Evolutionary conservation across 306 rosid genomes (phyloP).

Genomic region (Dalbergia cochinchinensis): DNA sequence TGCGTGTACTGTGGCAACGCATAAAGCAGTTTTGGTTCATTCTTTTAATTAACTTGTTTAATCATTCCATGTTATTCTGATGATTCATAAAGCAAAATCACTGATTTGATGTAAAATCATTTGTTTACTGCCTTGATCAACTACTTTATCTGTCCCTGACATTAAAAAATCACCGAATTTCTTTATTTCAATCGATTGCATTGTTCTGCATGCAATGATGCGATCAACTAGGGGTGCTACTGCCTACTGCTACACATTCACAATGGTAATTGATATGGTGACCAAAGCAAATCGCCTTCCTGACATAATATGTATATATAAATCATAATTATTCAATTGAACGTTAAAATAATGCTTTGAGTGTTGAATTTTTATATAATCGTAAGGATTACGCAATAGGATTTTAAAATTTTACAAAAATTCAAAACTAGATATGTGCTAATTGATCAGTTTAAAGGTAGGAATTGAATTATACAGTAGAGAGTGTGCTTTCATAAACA

Average conservation of each 20-base stretch:
- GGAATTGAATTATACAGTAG: too few species aligned
- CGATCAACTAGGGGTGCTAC: neutral
- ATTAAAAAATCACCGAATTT: neutral
- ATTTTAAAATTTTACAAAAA: too few species aligned
- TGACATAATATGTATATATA: neutral
- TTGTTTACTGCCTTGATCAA: neutral
- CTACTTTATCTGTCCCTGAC: neutral
- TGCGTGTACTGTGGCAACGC: neutral
- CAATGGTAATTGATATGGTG: neutral
- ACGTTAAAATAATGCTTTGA: too few species aligned
- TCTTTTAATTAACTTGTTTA: neutral
- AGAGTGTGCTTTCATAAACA: too few species aligned
- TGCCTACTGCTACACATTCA: neutral
- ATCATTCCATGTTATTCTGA: neutral
- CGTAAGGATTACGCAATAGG: too few species aligned
- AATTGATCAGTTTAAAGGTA: too few species aligned
- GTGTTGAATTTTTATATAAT: too few species aligned
- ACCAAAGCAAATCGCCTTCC: conserved; percentile 6
- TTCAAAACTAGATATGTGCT: too few species aligned
- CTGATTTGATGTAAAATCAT: conserved; percentile 33
- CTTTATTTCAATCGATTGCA: neutral
- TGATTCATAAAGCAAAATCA: conserved; percentile 12
- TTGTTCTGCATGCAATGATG: conserved; percentile 6
- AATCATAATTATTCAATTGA: neutral
- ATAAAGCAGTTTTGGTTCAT: neutral